Percentiles rank a stretch among this genome's conserved stretches.
Evolutionary conservation across 2,329 filamentous ascomycete species (phyloP).

Genomic region (Ceratocystis destructans): DNA sequence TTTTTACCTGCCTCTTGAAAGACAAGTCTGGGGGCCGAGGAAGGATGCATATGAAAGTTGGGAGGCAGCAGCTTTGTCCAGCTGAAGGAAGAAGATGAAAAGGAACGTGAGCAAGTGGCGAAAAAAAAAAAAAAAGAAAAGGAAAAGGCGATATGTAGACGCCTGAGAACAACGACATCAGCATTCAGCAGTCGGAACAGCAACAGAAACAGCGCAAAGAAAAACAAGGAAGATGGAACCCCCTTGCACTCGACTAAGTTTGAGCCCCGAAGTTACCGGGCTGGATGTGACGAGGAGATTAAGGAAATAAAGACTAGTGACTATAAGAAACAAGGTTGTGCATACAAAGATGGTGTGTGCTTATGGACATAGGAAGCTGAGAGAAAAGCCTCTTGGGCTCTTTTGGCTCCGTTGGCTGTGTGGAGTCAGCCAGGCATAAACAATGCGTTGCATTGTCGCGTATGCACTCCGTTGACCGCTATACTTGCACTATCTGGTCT

Average conservation of each 20-base stretch:
- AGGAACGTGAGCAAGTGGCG: background rate
- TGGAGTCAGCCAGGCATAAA: background rate
- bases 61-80: too few species aligned
- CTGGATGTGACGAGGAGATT: background rate
- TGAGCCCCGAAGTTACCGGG: constrained; percentile 3
- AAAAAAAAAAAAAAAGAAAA: too few species aligned
- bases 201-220: background rate
- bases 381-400: background rate
- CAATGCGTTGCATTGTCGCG: background rate
- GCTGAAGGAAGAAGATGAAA: background rate
- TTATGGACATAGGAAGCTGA: background rate
- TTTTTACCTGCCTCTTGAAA: too few species aligned
- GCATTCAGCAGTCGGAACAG: background rate
- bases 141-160: background rate
- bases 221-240: background rate
- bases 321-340: background rate
- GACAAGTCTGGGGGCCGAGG: too few species aligned
- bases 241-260: background rate
- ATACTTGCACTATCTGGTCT: background rate
- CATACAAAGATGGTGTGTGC: background rate
- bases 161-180: background rate
- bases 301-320: background rate
- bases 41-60: background rate
- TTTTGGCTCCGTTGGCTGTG: background rate
- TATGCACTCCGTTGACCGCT: background rate